phyloP scores from a whole-genome alignment of 148 eudicot genomes.

The Bassia scoparia region DNA sequence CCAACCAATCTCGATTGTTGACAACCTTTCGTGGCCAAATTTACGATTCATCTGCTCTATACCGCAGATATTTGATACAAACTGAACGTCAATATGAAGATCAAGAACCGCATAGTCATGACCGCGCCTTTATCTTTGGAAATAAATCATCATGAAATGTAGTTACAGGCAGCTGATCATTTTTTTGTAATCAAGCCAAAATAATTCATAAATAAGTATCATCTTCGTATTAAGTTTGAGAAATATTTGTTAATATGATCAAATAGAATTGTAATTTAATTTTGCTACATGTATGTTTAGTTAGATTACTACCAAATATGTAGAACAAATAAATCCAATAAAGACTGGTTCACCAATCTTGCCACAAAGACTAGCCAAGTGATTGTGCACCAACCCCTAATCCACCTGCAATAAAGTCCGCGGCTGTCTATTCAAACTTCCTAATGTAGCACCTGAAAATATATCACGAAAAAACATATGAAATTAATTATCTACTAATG shows the following conservation, averaged over 20 bases:
- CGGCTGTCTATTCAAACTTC: slow-evolving; percentile 67
- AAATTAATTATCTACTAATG: too few species aligned
- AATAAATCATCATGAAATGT: slow-evolving; percentile 61
- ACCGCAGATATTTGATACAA: slow-evolving; percentile 59
- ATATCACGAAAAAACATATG: not conserved
- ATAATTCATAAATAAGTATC: not conserved
- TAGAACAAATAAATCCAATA: slow-evolving; percentile 56
- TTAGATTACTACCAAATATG: slow-evolving; percentile 39
- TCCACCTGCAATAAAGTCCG: slow-evolving; percentile 62
- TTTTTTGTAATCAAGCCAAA: not conserved
- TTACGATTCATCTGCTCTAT: slow-evolving; percentile 42
- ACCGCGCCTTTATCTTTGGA: slow-evolving; percentile 55
- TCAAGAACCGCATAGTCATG: slow-evolving; percentile 62
- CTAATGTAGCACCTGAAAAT: slow-evolving; percentile 61
- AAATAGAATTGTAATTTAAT: too few species aligned
- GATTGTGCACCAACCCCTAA: slow-evolving; percentile 67
- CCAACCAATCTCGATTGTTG: slow-evolving; percentile 56
- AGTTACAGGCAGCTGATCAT: slow-evolving; percentile 49
- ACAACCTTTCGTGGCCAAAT: slow-evolving; percentile 47
- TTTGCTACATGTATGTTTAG: too few species aligned
- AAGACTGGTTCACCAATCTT: slow-evolving; percentile 48
- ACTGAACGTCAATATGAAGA: slow-evolving; percentile 65
- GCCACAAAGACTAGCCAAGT: slow-evolving; percentile 49
- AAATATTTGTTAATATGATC: too few species aligned
- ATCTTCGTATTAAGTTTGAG: not conserved